A percentile compares a stretch with the other conserved stretches of the same genome.
These are phyloP conservation scores for Ceriops zippeliana DNA, from an alignment of 345 rosid species.

Conservation along the genomic window DNA sequence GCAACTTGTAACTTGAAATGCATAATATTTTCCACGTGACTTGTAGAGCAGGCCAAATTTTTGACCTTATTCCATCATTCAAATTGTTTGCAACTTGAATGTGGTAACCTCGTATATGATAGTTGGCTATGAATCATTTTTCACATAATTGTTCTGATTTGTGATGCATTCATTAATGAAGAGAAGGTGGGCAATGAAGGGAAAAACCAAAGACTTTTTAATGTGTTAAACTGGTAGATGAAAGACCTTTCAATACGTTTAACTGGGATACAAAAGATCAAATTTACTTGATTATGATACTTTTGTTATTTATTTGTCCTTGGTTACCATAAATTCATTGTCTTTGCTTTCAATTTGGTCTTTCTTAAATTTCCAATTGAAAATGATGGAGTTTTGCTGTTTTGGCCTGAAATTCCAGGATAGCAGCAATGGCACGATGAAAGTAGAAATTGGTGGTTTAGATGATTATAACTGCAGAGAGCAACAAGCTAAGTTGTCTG, in stretches of 20 bases:
- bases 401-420: constrained; percentile 26
- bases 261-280: no score
- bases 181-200: background rate
- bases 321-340: background rate
- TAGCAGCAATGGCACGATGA: constrained; percentile 17
- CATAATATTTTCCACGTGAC: background rate
- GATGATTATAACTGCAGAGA: constrained; percentile 13
- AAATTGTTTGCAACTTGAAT: background rate
- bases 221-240: no score
- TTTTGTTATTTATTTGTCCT: no score
- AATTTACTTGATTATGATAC: no score
- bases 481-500: constrained; percentile 17
- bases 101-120: background rate
- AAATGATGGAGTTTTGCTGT: background rate
- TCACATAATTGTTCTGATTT: background rate
- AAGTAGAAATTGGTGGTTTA: constrained; percentile 18
- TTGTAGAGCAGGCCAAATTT: background rate
- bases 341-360: background rate
- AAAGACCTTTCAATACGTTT: background rate
- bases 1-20: background rate
- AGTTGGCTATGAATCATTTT: background rate
- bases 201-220: background rate
- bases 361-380: background rate
- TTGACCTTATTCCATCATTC: no score
- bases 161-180: background rate